phyloP scores from a whole-genome alignment of 768 basidiomycete genomes.

The Pisolithus marmoratus region DNA sequence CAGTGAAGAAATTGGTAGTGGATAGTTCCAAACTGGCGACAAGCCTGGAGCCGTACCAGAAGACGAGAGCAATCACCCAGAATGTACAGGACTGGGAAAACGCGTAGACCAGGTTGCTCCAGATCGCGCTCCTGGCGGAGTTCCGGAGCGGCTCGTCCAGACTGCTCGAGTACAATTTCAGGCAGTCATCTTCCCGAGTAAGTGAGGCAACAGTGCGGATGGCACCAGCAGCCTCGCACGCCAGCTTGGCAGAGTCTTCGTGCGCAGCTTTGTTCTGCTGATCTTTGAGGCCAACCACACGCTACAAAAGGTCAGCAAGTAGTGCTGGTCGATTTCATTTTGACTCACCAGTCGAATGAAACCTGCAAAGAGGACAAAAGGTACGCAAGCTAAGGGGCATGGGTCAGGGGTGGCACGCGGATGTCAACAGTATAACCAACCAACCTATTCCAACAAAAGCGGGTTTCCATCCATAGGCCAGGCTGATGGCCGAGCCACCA shows the following conservation, averaged over 20 bases:
- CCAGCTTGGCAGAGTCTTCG: slow-evolving; percentile 76
- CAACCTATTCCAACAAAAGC: slow-evolving; percentile 77
- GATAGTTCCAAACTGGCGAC: slow-evolving; percentile 49
- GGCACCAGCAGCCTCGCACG: slow-evolving; percentile 86
- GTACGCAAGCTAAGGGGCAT: slow-evolving; percentile 51
- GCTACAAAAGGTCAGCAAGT: slow-evolving; percentile 29
- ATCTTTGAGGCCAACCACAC: slow-evolving; percentile 86
- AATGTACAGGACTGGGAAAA: slow-evolving; percentile 72
- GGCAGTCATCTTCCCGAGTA: slow-evolving; percentile 80
- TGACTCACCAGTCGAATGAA: slow-evolving; percentile 72
- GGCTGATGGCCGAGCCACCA: slow-evolving; percentile 69
- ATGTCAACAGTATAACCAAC: slow-evolving; percentile 12
- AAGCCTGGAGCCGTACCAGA: slow-evolving; percentile 69
- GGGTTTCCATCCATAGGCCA: slow-evolving; percentile 71
- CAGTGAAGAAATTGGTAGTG: slow-evolving; percentile 73
- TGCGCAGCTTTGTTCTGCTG: slow-evolving; percentile 76
- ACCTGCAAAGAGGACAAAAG: slow-evolving; percentile 63
- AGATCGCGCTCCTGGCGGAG: slow-evolving; percentile 60
- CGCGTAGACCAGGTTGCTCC: slow-evolving; percentile 61
- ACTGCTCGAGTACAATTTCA: slow-evolving; percentile 55
- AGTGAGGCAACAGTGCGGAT: slow-evolving; percentile 89
- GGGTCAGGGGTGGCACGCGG: background rate
- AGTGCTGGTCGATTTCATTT: background rate
- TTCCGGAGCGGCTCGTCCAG: slow-evolving; percentile 64
- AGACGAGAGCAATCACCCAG: slow-evolving; percentile 78